These are phyloP conservation scores for Aquilaria sinensis DNA, from an alignment of 345 rosid genomes.

Conservation along the genomic window DNA sequence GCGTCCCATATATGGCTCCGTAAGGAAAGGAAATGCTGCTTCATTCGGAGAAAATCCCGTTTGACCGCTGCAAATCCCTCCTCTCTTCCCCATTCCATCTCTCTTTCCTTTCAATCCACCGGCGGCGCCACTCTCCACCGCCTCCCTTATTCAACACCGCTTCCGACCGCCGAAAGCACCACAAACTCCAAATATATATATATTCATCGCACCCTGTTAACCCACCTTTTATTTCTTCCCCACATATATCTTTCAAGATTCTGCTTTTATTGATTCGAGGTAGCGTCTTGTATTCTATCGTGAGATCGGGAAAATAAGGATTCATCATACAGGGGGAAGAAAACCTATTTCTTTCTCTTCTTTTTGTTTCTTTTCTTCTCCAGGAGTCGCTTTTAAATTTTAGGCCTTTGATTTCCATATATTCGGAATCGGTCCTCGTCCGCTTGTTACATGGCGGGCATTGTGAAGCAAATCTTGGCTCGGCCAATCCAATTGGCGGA, in stretches of 20 bases:
- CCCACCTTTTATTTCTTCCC: not conserved
- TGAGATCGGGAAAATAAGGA: not conserved
- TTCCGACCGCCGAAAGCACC: not conserved
- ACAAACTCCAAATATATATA: not conserved
- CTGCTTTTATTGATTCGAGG: not conserved
- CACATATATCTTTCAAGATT: not conserved
- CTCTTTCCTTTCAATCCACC: conserved; percentile 24
- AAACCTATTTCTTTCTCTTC: not conserved
- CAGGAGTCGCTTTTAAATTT: not conserved
- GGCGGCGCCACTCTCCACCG: conserved; percentile 21
- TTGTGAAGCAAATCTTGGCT: conserved; percentile 58
- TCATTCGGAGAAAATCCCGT: conserved; percentile 26
- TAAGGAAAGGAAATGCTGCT: too few species aligned
- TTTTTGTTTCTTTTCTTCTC: not conserved
- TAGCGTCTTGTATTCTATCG: not conserved
- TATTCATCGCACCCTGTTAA: not conserved
- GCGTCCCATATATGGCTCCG: too few species aligned
- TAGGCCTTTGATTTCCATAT: not conserved
- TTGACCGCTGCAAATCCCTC: conserved; percentile 20
- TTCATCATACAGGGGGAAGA: not conserved
- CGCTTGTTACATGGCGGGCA: conserved; percentile 60
- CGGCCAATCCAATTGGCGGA: conserved; percentile 77
- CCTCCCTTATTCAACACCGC: conserved; percentile 11
- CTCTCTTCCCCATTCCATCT: conserved; percentile 11
- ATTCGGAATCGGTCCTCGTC: conserved; percentile 19